These are phyloP conservation scores for Saccharomycopsis amapae DNA, from an alignment of 805 yeast species.

Conservation along the genomic window DNA sequence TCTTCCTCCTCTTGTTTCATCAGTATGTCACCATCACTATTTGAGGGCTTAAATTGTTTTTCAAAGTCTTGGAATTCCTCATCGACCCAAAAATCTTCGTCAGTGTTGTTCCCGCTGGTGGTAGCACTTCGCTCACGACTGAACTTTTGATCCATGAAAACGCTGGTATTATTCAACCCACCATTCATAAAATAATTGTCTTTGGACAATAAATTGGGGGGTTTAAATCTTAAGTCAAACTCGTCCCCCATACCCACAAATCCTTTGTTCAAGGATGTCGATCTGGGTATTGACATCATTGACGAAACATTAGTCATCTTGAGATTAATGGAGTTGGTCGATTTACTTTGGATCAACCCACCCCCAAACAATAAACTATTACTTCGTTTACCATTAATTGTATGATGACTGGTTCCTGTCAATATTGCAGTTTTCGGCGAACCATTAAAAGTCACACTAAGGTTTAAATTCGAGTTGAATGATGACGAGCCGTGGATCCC, in stretches of 20 bases:
- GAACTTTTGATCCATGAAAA: background rate
- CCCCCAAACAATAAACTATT: conserved; percentile 15
- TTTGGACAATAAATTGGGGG: conserved; percentile 18
- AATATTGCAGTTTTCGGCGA: conserved; percentile 15
- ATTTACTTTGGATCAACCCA: conserved; percentile 19
- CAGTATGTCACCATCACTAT: too few relatives aligned
- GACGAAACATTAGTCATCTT: conserved; percentile 13
- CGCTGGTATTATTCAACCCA: background rate
- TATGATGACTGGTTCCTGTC: conserved; percentile 10
- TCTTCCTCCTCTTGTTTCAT: background rate
- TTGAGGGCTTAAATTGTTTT: conserved; percentile 3
- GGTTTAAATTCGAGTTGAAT: conserved; percentile 13
- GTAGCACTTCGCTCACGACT: background rate
- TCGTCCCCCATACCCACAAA: conserved; percentile 4
- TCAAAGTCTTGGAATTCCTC: conserved; percentile 15
- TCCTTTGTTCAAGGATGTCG: conserved; percentile 7
- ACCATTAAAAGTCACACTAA: conserved; percentile 14
- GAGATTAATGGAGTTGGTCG: conserved; percentile 15
- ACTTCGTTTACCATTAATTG: conserved; percentile 3
- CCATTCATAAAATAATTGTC: conserved; percentile 13
- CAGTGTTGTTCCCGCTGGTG: conserved; percentile 1
- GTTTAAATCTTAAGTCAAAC: conserved; percentile 6
- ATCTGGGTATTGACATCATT: conserved; percentile 17
- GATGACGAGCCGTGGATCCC: conserved; percentile 13
- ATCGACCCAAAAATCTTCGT: conserved; percentile 17